Percentiles rank a stretch among this genome's conserved stretches.
phyloP scores from a whole-genome alignment of 192 early-diverging fungal species.

The Podila epicladia region DNA sequence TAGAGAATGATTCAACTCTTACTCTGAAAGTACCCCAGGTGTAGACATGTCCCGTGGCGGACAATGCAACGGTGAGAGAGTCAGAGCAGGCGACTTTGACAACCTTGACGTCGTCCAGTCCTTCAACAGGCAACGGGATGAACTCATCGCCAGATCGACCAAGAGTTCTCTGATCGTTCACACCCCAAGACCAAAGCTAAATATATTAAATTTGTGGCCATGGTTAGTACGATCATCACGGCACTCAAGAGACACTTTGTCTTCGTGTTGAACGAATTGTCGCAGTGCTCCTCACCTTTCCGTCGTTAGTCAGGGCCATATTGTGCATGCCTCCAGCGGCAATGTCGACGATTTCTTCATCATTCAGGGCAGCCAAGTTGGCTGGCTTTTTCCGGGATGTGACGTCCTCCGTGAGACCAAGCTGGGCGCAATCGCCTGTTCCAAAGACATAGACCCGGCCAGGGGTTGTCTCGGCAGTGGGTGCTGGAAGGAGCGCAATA shows the following conservation, averaged over 20 bases:
- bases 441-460: conserved; percentile 82
- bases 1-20: neutral
- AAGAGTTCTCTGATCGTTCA: conserved; percentile 93
- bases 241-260: neutral
- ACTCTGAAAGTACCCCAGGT: conserved; percentile 87
- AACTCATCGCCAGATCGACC: conserved; percentile 76
- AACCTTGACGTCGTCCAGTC: conserved; percentile 77
- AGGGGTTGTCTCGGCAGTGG: conserved; percentile 10
- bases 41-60: conserved; percentile 82
- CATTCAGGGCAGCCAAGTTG: too few species aligned
- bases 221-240: neutral
- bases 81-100: conserved; percentile 86
- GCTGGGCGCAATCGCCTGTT: conserved; percentile 86
- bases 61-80: conserved; percentile 82
- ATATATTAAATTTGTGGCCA: neutral
- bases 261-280: too few species aligned
- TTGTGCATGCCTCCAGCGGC: conserved; percentile 89
- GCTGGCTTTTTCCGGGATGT: conserved; percentile 79
- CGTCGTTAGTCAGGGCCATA: conserved; percentile 76
- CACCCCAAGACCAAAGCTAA: conserved; percentile 93
- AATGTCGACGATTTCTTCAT: conserved; percentile 56
- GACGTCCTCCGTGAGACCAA: conserved; percentile 84
- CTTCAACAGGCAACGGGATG: conserved; percentile 71
- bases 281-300: conserved; percentile 62
- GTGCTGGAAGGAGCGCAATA: neutral